Percentiles rank a stretch among this genome's conserved stretches.
phyloP scores from a whole-genome alignment of 805 yeast species.

The Cyberlindnera euphorbiae region DNA sequence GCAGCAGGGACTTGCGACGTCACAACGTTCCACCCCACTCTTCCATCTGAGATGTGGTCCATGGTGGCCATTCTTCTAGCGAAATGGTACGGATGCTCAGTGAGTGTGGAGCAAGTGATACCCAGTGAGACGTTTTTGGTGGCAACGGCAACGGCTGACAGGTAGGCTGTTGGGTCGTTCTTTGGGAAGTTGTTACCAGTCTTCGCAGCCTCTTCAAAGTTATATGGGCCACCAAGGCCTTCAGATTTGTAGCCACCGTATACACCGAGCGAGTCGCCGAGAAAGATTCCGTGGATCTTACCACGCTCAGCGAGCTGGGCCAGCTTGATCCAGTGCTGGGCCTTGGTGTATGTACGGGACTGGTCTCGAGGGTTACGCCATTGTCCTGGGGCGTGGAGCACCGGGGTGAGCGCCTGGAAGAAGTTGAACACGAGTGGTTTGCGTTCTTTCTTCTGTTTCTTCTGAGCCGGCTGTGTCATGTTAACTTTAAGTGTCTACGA shows the following conservation, averaged over 20 bases:
- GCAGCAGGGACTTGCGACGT: slow-evolving; percentile 40
- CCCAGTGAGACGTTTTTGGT: slow-evolving; percentile 38
- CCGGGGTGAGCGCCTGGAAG: slow-evolving; percentile 21
- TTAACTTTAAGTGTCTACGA: background rate
- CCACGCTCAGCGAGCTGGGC: slow-evolving; percentile 37
- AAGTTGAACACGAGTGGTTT: slow-evolving; percentile 19
- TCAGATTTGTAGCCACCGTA: slow-evolving; percentile 34
- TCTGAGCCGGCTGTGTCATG: slow-evolving; percentile 13
- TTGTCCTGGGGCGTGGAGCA: slow-evolving; percentile 22
- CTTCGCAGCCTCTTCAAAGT: slow-evolving; percentile 12
- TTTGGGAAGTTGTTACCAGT: slow-evolving; percentile 33
- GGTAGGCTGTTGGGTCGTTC: slow-evolving; percentile 34
- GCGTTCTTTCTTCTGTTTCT: slow-evolving; percentile 18
- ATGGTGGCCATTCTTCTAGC: slow-evolving; percentile 41
- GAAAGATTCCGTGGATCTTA: slow-evolving; percentile 34
- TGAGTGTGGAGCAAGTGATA: slow-evolving; percentile 39
- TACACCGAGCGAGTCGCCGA: slow-evolving; percentile 38
- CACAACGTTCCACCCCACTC: slow-evolving; percentile 46
- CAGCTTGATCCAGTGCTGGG: slow-evolving; percentile 36
- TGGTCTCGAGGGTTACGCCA: slow-evolving; percentile 22
- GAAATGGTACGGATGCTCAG: slow-evolving; percentile 41
- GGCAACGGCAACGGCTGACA: slow-evolving; percentile 38
- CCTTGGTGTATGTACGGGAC: slow-evolving; percentile 11
- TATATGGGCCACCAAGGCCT: slow-evolving; percentile 16
- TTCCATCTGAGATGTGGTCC: slow-evolving; percentile 41